Base-by-base conservation (phyloP, 306 rosid genomes). In the Amphicarpaea edgeworthii region DNA sequence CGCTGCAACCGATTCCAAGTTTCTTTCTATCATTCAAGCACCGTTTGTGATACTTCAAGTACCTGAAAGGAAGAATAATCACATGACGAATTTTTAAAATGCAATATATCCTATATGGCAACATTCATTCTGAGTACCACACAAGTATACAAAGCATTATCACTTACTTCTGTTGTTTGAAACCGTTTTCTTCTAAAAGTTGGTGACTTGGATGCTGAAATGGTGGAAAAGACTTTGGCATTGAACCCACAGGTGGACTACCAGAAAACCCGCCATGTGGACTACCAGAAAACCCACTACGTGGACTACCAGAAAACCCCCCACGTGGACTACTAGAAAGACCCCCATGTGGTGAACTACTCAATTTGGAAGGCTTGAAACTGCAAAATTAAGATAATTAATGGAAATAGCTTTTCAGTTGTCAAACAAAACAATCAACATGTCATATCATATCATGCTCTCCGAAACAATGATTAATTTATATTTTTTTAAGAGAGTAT, bases 121-220 rank as follows among this genome's bases (percentile, higher is more conserved):
- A 64, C 42, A 65, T 63, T 41, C 34, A 12, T 43, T 24, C 28
- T 3, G 4, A 30, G 28, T 9, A 65, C 58, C 28, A 53, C 34
- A 40, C 24, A 65, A 6, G 51, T 57, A 43, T 38, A 75, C 16
- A 49, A 68, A 63, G 79, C 67, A 77, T 23, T 24, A 70, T 63
- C 65, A 79, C 97, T 86, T 83, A 95, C 99, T 89, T 95, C 72
- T 95, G 99, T 60, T 95, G 98, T 85, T 89, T 89, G 83, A 89
- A 95, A 75, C 96, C 99, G 79, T 90, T 95, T 88, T 95, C 98
- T 87, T 90, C 97, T 73, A 92, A 82, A 76, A 95, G 99, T 87
- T 88, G 97, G 76, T 95, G 99, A 62, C 99, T 95, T 62, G 99
- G 98, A 83, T 95, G 99, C 97, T 95, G 98, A 84, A 95, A 92